Evolutionary conservation across 352 stramenopile genomes (phyloP).

Genomic region (Pythium vanterpoolii): DNA sequence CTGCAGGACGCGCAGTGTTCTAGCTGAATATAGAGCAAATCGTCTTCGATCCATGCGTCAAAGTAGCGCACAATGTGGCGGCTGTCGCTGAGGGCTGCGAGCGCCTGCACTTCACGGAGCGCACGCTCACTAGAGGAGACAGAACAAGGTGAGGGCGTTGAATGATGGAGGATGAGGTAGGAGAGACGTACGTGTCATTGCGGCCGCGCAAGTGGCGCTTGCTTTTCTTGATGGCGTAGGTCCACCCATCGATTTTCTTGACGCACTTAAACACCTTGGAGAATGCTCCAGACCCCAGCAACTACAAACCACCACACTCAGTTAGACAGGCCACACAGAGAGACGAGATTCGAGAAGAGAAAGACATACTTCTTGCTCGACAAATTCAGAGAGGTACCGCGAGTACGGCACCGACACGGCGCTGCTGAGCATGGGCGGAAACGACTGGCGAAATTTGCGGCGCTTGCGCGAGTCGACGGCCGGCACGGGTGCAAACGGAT

Average conservation of each 20-base stretch:
- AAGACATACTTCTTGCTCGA: conserved; percentile 55
- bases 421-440: conserved; percentile 38
- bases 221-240: conserved; percentile 87
- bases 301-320: conserved; percentile 18
- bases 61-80: conserved; percentile 85
- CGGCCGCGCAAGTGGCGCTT: conserved; percentile 79
- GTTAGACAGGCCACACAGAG: background rate
- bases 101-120: conserved; percentile 76
- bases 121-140: conserved; percentile 48
- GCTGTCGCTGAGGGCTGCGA: conserved; percentile 74
- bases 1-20: conserved; percentile 70
- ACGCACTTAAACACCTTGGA: conserved; percentile 86
- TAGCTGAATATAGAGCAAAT: conserved; percentile 86
- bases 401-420: conserved; percentile 43
- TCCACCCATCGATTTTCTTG: conserved; percentile 86
- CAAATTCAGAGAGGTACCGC: conserved; percentile 79
- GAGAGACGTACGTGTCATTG: conserved; percentile 68
- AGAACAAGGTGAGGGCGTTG: background rate
- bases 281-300: conserved; percentile 82
- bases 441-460: conserved; percentile 61
- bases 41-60: conserved; percentile 87
- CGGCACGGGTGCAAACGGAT: conserved; percentile 61
- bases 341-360: background rate
- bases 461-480: conserved; percentile 55
- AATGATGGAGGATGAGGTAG: background rate